Base-by-base conservation (phyloP, 371 early-diverging fungal genomes). In the Paramicrosporidium saccamoebae region DNA sequence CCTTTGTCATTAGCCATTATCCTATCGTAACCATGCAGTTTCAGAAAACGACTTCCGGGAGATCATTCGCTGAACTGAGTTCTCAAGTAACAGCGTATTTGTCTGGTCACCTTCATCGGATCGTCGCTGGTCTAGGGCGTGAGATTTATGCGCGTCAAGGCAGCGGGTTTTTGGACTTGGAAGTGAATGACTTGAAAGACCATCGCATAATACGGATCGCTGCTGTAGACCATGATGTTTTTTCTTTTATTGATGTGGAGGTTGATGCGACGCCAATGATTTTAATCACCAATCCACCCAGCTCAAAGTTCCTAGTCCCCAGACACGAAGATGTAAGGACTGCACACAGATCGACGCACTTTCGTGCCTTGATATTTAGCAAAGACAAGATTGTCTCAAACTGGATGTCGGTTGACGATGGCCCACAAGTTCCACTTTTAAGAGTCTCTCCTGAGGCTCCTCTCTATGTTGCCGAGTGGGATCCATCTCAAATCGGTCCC, bases 21-120 rank as follows among this genome's bases (percentile, higher is more conserved):
- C 84, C 84, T 12, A 61, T 62, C 3, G 55, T 65, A 5, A 64
- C 71, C 3, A 66, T 58, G 36, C 41, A 61, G 14, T 64, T 55
- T 36, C 71, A 71, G 19, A 42, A 44, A 19, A 53, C 68, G 5
- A 45, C 42, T 5, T 30, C 55, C 23, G 62, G 59, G 8, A 34
- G 44, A 21, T 35, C 48, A 12, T 66, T 71, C 37, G 32, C 44
- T 1, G 52, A 61, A 10, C 39, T 78, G 6, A 47, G 62, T 3
- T 29, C 26, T 6, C 35, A 43, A 20, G 55, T 62, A 21, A 64
- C 65, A 25, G 39, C 69, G 7, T 69, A 64, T 35, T 48, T 79
- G 32, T 75, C 64, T 26, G 84, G 84, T 1, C 84, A 82, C 32
- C 32, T 82, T 26, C 84, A 82, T 37, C 50, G 58, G 20, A 42